phyloP scores from a whole-genome alignment of 345 rosid genomes.

The Sisymbrium irio region DNA sequence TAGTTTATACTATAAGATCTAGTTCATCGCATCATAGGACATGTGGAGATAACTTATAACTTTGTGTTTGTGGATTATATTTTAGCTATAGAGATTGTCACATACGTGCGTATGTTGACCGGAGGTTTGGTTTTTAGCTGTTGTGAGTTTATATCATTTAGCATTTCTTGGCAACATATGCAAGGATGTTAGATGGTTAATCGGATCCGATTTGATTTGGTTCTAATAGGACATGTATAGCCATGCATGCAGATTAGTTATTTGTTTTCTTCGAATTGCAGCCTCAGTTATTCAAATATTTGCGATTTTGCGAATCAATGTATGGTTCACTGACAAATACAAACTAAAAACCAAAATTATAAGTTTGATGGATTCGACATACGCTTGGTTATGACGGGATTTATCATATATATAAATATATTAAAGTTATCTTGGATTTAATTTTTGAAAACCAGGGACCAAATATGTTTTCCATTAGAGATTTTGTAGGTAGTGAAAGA shows the following conservation, averaged over 20 bases:
- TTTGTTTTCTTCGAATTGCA: neutral
- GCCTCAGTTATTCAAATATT: neutral
- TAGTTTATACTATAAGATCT: slow-evolving; percentile 20
- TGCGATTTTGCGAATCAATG: neutral
- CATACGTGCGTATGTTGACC: slow-evolving; percentile 18
- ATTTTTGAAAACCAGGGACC: neutral
- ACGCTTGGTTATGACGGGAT: neutral
- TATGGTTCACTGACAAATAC: neutral
- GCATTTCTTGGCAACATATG: neutral
- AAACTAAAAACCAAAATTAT: neutral
- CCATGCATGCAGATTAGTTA: neutral
- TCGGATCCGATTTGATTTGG: neutral
- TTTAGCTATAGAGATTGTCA: slow-evolving; percentile 9
- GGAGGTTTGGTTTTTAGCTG: slow-evolving; percentile 26
- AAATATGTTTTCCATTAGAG: neutral
- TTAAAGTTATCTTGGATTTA: neutral
- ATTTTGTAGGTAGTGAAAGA: neutral
- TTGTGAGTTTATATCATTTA: neutral
- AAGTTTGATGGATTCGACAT: neutral
- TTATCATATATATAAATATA: neutral
- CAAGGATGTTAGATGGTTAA: neutral
- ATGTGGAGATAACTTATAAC: slow-evolving; percentile 28
- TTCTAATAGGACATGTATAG: neutral
- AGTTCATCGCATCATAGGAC: slow-evolving; percentile 22
- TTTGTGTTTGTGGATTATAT: slow-evolving; percentile 27